Base-by-base conservation (phyloP, 352 stramenopile genomes). In the Peronosclerospora sorghi region DNA sequence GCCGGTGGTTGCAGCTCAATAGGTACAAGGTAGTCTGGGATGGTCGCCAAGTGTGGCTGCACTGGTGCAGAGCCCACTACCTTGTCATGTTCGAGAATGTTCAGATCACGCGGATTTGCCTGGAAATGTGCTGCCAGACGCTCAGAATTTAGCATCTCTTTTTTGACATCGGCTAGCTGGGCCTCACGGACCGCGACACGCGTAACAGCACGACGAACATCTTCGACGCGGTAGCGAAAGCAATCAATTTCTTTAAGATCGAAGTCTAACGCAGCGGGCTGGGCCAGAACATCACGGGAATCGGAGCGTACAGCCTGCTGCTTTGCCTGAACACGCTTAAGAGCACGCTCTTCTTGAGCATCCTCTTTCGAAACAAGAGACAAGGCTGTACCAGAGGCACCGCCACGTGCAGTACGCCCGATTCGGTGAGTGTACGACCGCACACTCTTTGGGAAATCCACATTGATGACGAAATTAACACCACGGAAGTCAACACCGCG, bases 381-480 rank as follows among this genome's bases (percentile, higher is more conserved):
- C 29, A 99, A 65, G 5, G 96, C 94, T 15, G 96, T 98, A 32
- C 97, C 97, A 42, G 83, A 95, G 12, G 87, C 85, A 41, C 95
- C 95, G 53, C 92, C 96, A 57, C 97, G 83, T 0, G 95, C 96
- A 10, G 96, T 99, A 49, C 97, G 86, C 10, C 97, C 97, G 48
- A 99, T 96, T 34, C 97, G 85, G 73, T 99, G 97, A 21, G 91
- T 97, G 68, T 99, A 99, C 19, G 92, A 95, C 45, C 84, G 72
- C 17, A 94, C 63, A 44, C 89, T 97, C 18, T 77, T 75, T 1
- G 97, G 96, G 54, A 99, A 96, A 57, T 99, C 96, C 14, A 99
- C 91, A 67, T 99, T 99, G 48, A 99, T 81, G 24, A 99, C 96
- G 67, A 98, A 98, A 19, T 86, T 95, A 23, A 99, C 96, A 47